Evolutionary conservation across 1,284 basidiomycete genomes (phyloP).

Genomic region (Hemileia vastatrix): DNA sequence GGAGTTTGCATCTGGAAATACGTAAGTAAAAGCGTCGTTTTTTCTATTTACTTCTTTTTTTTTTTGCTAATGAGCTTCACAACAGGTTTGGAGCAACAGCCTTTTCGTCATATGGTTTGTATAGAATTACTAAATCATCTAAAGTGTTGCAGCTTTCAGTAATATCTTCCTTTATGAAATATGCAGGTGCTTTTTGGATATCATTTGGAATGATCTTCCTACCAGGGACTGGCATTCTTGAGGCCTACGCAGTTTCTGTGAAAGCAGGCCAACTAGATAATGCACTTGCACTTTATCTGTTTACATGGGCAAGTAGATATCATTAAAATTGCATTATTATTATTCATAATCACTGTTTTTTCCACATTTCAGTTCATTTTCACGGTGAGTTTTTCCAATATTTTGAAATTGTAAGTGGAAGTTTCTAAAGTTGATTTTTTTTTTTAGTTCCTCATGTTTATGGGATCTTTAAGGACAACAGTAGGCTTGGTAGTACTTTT

Average conservation of each 20-base stretch:
- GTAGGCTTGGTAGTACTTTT: constrained; percentile 61
- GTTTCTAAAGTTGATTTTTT: background rate
- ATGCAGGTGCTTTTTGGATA: constrained; percentile 49
- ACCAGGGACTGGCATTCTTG: constrained; percentile 49
- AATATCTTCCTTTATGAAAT: no score
- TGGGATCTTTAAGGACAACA: constrained; percentile 59
- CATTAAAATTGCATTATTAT: no score
- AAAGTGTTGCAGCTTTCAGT: no score
- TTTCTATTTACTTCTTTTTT: no score
- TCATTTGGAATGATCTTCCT: constrained; percentile 39
- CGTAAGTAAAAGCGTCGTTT: background rate
- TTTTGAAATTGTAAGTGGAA: no score
- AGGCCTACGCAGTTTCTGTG: constrained; percentile 43
- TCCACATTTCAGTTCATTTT: constrained; percentile 55
- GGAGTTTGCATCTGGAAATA: constrained; percentile 38
- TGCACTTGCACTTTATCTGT: constrained; percentile 48
- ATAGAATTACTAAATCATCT: no score
- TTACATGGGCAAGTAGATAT: constrained; percentile 25
- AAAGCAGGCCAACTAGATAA: constrained; percentile 48
- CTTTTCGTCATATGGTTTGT: constrained; percentile 19
- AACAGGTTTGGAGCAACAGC: constrained; percentile 58
- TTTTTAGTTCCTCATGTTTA: constrained; percentile 36
- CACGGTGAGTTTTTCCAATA: constrained; percentile 50
- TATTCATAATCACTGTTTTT: background rate
- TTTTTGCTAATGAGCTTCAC: no score